These are phyloP conservation scores for Oropetium thomaeum DNA, from an alignment of 176 grass and related monocot genomes.

Conservation along the genomic window DNA sequence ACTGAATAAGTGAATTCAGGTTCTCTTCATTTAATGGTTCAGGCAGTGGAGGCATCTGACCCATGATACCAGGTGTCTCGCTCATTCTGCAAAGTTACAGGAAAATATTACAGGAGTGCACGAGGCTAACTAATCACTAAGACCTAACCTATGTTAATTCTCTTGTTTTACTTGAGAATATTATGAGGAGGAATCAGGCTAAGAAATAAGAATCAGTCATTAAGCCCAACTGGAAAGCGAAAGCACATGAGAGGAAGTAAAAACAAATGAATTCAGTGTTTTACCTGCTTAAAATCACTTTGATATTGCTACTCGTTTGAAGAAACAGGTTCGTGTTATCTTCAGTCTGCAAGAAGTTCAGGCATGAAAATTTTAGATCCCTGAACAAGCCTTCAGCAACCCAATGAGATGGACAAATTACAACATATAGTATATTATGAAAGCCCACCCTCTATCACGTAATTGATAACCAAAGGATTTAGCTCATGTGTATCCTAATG, in stretches of 20 bases:
- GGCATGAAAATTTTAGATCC: conserved; percentile 11
- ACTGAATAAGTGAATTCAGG: conserved; percentile 61
- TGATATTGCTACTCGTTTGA: conserved; percentile 65
- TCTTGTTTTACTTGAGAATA: not conserved
- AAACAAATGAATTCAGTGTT: not conserved
- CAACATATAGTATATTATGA: conserved; percentile 29
- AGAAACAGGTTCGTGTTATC: conserved; percentile 60
- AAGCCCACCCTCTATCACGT: not conserved
- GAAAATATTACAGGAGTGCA: not conserved
- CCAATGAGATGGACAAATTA: conserved; percentile 25
- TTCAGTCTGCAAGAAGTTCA: conserved; percentile 56
- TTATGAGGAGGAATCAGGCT: not conserved
- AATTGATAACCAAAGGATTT: not conserved
- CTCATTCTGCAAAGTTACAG: conserved; percentile 51
- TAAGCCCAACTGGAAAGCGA: not conserved
- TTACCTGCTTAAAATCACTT: conserved; percentile 84
- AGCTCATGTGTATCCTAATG: not conserved
- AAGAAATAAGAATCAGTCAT: not conserved
- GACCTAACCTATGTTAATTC: not conserved
- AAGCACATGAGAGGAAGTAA: not conserved
- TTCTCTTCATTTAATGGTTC: conserved; percentile 57
- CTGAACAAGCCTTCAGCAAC: not conserved
- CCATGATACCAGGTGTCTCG: conserved; percentile 63
- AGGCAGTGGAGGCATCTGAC: conserved; percentile 63
- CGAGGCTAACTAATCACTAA: not conserved